phyloP scores from a whole-genome alignment of 148 eudicot species.

The Cornus kousa region DNA sequence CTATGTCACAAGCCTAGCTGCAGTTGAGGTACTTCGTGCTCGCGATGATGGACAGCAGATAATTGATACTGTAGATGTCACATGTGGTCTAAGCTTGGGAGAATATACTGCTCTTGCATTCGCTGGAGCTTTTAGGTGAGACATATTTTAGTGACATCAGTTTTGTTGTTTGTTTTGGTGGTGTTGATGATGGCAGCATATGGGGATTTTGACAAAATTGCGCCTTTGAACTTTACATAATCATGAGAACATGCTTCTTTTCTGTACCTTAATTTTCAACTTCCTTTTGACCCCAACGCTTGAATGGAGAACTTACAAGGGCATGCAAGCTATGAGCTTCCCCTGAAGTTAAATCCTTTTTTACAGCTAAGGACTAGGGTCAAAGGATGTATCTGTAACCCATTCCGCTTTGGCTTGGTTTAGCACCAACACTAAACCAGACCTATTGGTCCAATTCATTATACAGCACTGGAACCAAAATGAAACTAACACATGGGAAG shows the following conservation, averaged over 20 bases:
- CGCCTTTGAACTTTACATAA: background rate
- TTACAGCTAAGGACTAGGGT: too few species aligned
- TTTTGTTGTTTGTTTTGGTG: background rate
- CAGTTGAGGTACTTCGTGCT: slow-evolving; percentile 88
- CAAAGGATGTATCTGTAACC: too few species aligned
- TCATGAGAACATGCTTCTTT: background rate
- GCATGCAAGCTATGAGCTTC: background rate
- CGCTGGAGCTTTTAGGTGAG: slow-evolving; percentile 93
- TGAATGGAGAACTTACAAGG: background rate
- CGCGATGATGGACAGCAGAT: slow-evolving; percentile 93
- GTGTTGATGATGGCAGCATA: too few species aligned
- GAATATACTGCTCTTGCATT: slow-evolving; percentile 97
- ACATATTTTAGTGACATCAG: slow-evolving; percentile 1
- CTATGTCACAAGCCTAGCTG: slow-evolving; percentile 88
- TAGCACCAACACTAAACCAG: too few species aligned
- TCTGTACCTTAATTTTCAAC: background rate
- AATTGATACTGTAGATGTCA: slow-evolving; percentile 89
- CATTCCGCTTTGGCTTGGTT: too few species aligned
- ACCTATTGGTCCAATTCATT: too few species aligned
- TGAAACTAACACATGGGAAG: too few species aligned
- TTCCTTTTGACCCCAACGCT: background rate
- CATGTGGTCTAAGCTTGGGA: slow-evolving; percentile 95
- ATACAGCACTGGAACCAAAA: too few species aligned
- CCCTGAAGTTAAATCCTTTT: too few species aligned
- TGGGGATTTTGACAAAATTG: background rate